Evolutionary conservation across 2,329 filamentous ascomycete genomes (phyloP), one percentile per base, ranked within the genome.

Genomic region (Beauveria asiatica): DNA sequence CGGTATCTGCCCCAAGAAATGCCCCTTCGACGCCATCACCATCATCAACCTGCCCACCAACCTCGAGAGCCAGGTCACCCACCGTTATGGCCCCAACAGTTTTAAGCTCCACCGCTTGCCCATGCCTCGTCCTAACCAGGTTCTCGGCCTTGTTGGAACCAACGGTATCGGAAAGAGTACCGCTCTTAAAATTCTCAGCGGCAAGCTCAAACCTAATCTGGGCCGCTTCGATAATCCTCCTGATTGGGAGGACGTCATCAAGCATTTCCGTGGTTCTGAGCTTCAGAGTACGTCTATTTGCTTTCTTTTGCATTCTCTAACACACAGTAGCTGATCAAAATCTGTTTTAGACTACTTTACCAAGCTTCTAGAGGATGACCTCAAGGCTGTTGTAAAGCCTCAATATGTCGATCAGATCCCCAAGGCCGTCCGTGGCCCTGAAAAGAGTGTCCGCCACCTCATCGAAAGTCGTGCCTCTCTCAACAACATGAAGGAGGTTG

Each of bases 151-250:
- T 57, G 95, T 99, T 49, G 95, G 94, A 75, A 97, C 94, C 69
- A 99, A 99, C 85, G 94, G 95, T 91, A 99, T 97, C 70, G 94
- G 94, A 77, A 99, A 99, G 85, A 97, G 92, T 80, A 99, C 94
- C n/a, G 95, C 94, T 9, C 80, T 99, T 75, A 99, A 99, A 82
- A 97, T 99, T 74, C 86, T 99, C 70, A 96, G 91, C 70, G 94
- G 94, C 72, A 99, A 97, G 79, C 83, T 99, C 70, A 99, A 99
- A 85, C 94, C 94, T 62, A 99, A 99, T 75, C 76, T 99, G 76
- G 94, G 95, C 66, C 84, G 89, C 72, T 96, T 89, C 73, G 92
- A 97, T 67, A 95, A 97, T 76, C 93, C 94, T 9, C 95, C 94
- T 16, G 94, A 99, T 75, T 99, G 95, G 94, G 92, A 97, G 78